These are phyloP conservation scores for Rhytidhysteron rufulum DNA, from an alignment of 2,329 filamentous ascomycete species.

Conservation along the genomic window DNA sequence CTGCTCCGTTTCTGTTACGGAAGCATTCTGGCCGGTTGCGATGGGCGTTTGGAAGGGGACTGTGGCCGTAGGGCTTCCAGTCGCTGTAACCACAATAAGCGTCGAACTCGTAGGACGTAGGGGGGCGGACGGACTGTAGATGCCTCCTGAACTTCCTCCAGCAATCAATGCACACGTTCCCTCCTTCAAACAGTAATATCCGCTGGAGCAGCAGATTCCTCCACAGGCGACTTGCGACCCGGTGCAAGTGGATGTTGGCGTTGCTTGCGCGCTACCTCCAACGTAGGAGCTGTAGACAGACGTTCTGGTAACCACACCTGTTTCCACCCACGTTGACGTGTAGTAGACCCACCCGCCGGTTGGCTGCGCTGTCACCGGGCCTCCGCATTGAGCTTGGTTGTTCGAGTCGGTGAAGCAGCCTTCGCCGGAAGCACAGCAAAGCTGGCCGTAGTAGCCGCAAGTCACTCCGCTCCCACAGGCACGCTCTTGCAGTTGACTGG, in stretches of 20 bases:
- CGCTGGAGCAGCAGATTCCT: constrained; percentile 64
- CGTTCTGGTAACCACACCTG: constrained; percentile 51
- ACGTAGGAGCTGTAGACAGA: constrained; percentile 47
- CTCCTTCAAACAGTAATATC: constrained; percentile 60
- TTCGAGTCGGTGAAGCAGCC: constrained; percentile 30
- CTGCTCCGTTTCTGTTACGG: constrained; percentile 23
- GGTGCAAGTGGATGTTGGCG: constrained; percentile 40
- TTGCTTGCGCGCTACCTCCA: constrained; percentile 15
- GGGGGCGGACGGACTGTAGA: constrained; percentile 47
- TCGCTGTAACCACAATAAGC: constrained; percentile 48
- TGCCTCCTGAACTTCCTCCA: constrained; percentile 46
- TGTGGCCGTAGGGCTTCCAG: constrained; percentile 44
- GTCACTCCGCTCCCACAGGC: constrained; percentile 12
- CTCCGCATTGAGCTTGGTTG: constrained; percentile 33
- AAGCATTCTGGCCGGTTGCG: constrained; percentile 48
- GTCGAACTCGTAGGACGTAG: constrained; percentile 51
- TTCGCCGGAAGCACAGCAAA: constrained; percentile 31
- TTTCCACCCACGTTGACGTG: constrained; percentile 57
- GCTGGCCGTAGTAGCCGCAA: constrained; percentile 31
- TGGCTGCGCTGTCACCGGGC: constrained; percentile 15
- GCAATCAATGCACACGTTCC: constrained; percentile 58
- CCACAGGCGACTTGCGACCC: constrained; percentile 60
- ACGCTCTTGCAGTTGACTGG: constrained; percentile 22
- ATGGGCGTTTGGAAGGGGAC: constrained; percentile 50
- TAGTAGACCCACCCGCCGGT: constrained; percentile 49